Conservation (phyloP, 768 basidiomycete species). For the Butyriboletus loyo region DNA sequence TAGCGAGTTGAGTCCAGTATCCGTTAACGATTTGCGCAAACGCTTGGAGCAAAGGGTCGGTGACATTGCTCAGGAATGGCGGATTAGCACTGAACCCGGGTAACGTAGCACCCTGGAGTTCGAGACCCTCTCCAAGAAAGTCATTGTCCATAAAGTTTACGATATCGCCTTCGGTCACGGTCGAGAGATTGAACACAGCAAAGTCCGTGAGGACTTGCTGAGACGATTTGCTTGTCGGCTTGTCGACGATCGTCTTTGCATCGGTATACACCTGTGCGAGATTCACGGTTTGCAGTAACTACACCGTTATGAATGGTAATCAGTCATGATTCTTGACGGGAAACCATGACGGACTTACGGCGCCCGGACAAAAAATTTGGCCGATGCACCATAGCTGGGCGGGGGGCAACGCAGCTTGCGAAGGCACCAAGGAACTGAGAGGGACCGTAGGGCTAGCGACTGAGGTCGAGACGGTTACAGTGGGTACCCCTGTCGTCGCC, state of each 20-base stretch:
- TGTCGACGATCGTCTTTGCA: slow-evolving; percentile 86
- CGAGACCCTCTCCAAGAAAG: slow-evolving; percentile 83
- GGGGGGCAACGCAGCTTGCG: slow-evolving; percentile 63
- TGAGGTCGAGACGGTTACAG: slow-evolving; percentile 54
- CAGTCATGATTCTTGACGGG: background rate
- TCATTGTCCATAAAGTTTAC: slow-evolving; percentile 68
- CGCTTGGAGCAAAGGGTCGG: slow-evolving; percentile 63
- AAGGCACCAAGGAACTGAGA: slow-evolving; percentile 52
- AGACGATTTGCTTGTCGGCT: slow-evolving; percentile 71
- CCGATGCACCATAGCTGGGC: slow-evolving; percentile 74
- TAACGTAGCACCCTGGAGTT: slow-evolving; percentile 64
- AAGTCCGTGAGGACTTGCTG: slow-evolving; percentile 73
- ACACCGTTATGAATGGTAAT: background rate
- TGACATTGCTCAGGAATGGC: slow-evolving; percentile 65
- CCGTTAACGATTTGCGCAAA: slow-evolving; percentile 80
- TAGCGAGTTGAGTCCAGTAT: slow-evolving; percentile 80
- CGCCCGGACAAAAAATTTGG: slow-evolving; percentile 78
- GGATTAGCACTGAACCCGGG: slow-evolving; percentile 62
- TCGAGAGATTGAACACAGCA: slow-evolving; percentile 33
- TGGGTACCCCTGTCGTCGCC: slow-evolving; percentile 21
- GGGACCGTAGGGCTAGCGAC: slow-evolving; percentile 62
- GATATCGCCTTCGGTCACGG: slow-evolving; percentile 60
- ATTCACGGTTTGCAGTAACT: slow-evolving; percentile 86
- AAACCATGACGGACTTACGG: slow-evolving; percentile 41
- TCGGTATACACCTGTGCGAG: slow-evolving; percentile 72